Evolutionary conservation across 768 basidiomycete genomes (phyloP), one percentile per base, ranked within the genome.

Genomic region (Pleurotus djamor): DNA sequence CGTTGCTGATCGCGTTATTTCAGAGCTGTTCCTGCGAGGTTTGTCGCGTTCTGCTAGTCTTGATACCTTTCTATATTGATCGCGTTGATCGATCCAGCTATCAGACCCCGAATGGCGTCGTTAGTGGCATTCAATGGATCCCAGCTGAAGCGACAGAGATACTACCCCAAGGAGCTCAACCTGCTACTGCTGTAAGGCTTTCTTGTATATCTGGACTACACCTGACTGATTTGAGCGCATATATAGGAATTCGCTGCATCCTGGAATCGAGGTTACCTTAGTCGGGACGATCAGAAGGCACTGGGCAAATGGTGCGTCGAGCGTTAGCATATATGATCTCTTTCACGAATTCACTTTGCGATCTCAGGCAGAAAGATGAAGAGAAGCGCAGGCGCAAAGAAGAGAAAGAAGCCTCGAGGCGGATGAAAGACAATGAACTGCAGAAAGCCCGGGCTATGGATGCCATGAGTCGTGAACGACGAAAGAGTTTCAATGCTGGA

Each of bases 21-120:
- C 59, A 91, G 89, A 74, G 89, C 89, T 58, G 86, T 90, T 43
- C 71, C 86, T 59, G 89, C 89, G 41, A 91, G 88, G 91, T 89
- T 68, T 56, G 75, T 71, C 47, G 16, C 34, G 56, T 44, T 55
- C 44, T 34, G 51, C 41, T 44, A 59, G 38, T 28, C 51, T 56
- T 16, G 32, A 47, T 43, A 58, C 59, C 65, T 60, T 35, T 34
- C 60, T 63, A 59, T 55, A 37, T 61, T 28, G 38, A 47, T 60
- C 60, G 66, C 73, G 74, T 63, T 55, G 55, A 58, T 54, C 61
- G 66, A 65, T 67, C 64, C 61, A 92, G 91, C 66, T 92, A 92
- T 73, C 84, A 87, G 65, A 91, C 89, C 0, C 73, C 85, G 8
- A 80, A 77, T 64, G 90, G 89, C 5, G 63, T 89, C 32, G 83